Conservation (phyloP, 2,329 filamentous ascomycete genomes). For the Talaromyces sp. region DNA sequence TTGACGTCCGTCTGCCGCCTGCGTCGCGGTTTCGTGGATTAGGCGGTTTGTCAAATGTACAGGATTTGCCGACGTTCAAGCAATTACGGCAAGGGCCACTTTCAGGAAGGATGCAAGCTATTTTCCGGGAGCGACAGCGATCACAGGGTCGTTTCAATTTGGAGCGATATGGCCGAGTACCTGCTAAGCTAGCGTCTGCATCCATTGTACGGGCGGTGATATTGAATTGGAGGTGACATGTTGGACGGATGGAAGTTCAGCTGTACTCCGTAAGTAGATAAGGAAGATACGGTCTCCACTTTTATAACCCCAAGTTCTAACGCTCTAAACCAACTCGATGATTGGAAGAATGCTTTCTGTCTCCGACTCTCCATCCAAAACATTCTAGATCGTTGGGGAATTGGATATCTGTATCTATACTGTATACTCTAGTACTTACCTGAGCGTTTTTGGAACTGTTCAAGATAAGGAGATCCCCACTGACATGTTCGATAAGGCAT, state of each 20-base stretch:
- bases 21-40: slow-evolving; percentile 19
- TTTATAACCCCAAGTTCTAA: too few relatives aligned
- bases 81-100: slow-evolving; percentile 23
- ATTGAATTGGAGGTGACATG: not conserved
- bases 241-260: not conserved
- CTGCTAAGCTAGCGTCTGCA: not conserved
- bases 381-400: too few relatives aligned
- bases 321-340: not conserved
- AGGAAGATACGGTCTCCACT: too few relatives aligned
- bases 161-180: slow-evolving; percentile 27
- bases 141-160: slow-evolving; percentile 32
- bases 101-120: slow-evolving; percentile 26
- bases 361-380: too few relatives aligned
- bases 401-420: too few relatives aligned
- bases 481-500: not conserved
- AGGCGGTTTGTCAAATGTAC: slow-evolving; percentile 9
- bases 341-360: too few relatives aligned
- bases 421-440: too few relatives aligned
- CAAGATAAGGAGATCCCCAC: not conserved
- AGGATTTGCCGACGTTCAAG: slow-evolving; percentile 18
- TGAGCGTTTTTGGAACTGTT: too few relatives aligned
- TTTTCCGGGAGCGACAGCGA: slow-evolving; percentile 29
- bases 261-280: too few relatives aligned
- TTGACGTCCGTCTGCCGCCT: slow-evolving; percentile 11
- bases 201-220: not conserved